Evolutionary conservation across 371 early-diverging fungal genomes (phyloP).

Genomic region (Umbelopsis sp.): DNA sequence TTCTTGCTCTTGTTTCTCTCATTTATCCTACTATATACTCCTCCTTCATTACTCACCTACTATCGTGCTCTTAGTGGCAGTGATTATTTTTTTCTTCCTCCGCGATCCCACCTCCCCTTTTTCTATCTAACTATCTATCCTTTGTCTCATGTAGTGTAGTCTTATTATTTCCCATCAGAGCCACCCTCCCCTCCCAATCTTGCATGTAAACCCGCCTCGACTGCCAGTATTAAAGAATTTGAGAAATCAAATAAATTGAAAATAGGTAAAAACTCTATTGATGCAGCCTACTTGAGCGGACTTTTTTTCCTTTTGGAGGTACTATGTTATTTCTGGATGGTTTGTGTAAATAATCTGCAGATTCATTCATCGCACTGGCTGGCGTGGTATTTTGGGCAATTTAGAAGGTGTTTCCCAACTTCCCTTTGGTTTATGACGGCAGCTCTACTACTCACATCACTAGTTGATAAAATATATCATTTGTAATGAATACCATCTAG

Average conservation of each 20-base stretch:
- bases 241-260: too few species aligned
- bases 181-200: neutral
- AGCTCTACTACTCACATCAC: too few species aligned
- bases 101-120: neutral
- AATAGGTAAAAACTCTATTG: neutral
- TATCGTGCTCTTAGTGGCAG: neutral
- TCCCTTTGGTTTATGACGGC: too few species aligned
- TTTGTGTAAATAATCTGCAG: too few species aligned
- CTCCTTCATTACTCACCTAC: neutral
- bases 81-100: neutral
- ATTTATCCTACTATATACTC: neutral
- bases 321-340: neutral
- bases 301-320: neutral
- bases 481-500: too few species aligned
- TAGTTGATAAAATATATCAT: too few species aligned
- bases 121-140: slow-evolving; percentile 13
- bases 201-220: slow-evolving; percentile 1
- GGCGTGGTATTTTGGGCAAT: too few species aligned
- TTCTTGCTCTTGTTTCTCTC: too few species aligned
- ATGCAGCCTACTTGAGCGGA: too few species aligned
- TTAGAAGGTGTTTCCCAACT: too few species aligned
- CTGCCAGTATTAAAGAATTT: neutral
- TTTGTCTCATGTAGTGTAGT: slow-evolving; percentile 19
- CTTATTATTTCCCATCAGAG: neutral
- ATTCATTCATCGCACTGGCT: too few species aligned